Base-by-base conservation (phyloP, 306 rosid genomes). In the Lagenaria siceraria region DNA sequence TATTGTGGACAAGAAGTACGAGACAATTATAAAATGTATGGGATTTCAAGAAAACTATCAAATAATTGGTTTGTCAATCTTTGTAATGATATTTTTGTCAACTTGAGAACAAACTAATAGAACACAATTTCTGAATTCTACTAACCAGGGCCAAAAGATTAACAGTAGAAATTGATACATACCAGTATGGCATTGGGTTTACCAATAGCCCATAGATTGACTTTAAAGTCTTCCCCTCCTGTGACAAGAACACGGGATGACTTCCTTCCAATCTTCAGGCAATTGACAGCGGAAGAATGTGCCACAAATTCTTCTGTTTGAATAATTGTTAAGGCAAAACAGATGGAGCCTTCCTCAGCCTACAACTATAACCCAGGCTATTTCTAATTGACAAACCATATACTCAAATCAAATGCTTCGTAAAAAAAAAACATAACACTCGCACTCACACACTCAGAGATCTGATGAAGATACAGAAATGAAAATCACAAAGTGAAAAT, bases 141-240 rank as follows among this genome's bases (percentile, higher is more conserved):
- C 77, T 72, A 35, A 42, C 25, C 38, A 18, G 9, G 15, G 31
- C 2, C 42, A 58, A 17, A n/a, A 60, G 21, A 77, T 22, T 33
- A 27, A 71, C 43, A 7, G 38, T 7, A 72, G 62, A 73, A 73
- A 73, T 51, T 10, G 48, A 54, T 48, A 83, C 89, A 43, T 83
- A 94, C 98, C 95, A 92, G 89, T 81, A 92, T 87, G 77, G 99
- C 96, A 78, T 95, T 95, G 80, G 99, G 99, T 81, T 95, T 95
- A 49, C 99, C 99, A 84, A 95, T 95, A 80, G 99, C 97, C 99
- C 99, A 95, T 56, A 95, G 92, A 90, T 95, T 95, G 85, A 95
- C 99, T 88, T 95, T 95, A 87, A 88, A 97, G 83, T 95, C 99
- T 86, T 95, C 99, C 14, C 99, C 99, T 13, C 99, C 99, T 4